Evolutionary conservation across 768 basidiomycete species (phyloP).

Genomic region (Butyriboletus loyo): DNA sequence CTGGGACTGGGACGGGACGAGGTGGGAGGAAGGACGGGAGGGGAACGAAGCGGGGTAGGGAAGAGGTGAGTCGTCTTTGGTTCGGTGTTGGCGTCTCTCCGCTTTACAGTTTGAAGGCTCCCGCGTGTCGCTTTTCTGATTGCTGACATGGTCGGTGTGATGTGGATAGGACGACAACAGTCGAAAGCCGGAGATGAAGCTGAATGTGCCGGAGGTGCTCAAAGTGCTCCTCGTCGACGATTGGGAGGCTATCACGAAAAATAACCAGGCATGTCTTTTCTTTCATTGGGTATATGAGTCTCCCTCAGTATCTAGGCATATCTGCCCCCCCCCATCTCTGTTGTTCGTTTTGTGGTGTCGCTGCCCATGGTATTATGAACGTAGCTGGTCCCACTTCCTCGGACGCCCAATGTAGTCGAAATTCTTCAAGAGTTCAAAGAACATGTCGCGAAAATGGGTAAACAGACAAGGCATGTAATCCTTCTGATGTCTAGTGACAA

Average conservation of each 20-base stretch:
- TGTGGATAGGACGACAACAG: slow-evolving; percentile 62
- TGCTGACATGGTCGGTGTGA: background rate
- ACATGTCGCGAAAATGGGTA: slow-evolving; percentile 48
- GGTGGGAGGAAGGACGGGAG: slow-evolving; percentile 56
- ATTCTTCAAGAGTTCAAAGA: slow-evolving; percentile 76
- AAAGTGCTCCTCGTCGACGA: slow-evolving; percentile 92
- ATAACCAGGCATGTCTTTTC: slow-evolving; percentile 62
- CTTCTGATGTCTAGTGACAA: background rate
- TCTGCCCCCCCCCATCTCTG: background rate
- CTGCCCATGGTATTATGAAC: background rate
- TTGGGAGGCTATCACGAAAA: slow-evolving; percentile 97
- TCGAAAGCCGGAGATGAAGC: slow-evolving; percentile 85
- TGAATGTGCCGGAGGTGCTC: slow-evolving; percentile 85
- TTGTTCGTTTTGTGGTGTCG: background rate
- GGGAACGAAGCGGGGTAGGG: slow-evolving; percentile 68
- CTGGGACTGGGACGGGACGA: slow-evolving; percentile 26
- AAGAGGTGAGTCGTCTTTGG: slow-evolving; percentile 52
- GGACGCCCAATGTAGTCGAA: slow-evolving; percentile 72
- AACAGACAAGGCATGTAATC: slow-evolving; percentile 44
- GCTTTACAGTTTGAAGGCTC: background rate
- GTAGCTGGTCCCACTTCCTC: slow-evolving; percentile 85
- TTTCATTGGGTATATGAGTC: background rate
- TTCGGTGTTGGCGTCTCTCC: background rate
- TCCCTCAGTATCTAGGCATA: background rate
- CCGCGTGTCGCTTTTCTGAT: background rate